These are phyloP conservation scores for Epichloe aotearoae DNA, from an alignment of 2,329 filamentous ascomycete genomes.

Conservation along the genomic window DNA sequence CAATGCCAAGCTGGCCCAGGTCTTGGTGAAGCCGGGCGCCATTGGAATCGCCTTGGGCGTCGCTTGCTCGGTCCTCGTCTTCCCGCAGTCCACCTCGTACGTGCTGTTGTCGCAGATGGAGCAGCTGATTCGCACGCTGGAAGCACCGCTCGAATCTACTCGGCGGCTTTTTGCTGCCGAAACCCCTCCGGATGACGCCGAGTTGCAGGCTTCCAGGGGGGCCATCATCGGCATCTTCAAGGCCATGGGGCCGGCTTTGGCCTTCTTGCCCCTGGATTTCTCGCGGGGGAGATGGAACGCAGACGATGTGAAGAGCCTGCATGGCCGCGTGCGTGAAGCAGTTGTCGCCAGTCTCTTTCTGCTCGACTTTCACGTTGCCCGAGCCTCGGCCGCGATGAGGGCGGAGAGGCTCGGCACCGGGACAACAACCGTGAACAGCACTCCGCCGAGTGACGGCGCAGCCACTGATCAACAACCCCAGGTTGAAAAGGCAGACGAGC, in stretches of 20 bases:
- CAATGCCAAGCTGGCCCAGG: constrained; percentile 22
- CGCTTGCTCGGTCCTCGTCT: constrained; percentile 30
- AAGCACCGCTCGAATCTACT: constrained; percentile 20
- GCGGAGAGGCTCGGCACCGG: constrained; percentile 6
- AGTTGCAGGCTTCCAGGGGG: constrained; percentile 15
- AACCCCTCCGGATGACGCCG: constrained; percentile 11
- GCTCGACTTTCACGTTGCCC: constrained; percentile 29
- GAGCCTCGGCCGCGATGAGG: constrained; percentile 12
- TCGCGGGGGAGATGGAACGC: constrained; percentile 32
- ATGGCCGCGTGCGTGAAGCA: constrained; percentile 21
- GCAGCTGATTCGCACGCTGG: constrained; percentile 18
- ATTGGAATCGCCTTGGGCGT: constrained; percentile 31
- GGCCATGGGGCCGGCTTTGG: constrained; percentile 23
- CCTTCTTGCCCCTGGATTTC: constrained; percentile 33
- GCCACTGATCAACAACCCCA: background rate
- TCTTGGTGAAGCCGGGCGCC: constrained; percentile 31
- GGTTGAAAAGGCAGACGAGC: constrained; percentile 5
- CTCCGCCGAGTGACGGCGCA: background rate
- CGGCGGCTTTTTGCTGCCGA: constrained; percentile 10
- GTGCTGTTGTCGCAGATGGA: constrained; percentile 23
- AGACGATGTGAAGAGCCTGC: constrained; percentile 26
- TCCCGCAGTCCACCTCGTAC: constrained; percentile 35
- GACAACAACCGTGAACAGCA: background rate
- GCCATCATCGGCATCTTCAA: constrained; percentile 23
- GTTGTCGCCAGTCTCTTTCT: constrained; percentile 22